Conservation (phyloP, 805 yeast species). For the Yarrowia divulgata region DNA sequence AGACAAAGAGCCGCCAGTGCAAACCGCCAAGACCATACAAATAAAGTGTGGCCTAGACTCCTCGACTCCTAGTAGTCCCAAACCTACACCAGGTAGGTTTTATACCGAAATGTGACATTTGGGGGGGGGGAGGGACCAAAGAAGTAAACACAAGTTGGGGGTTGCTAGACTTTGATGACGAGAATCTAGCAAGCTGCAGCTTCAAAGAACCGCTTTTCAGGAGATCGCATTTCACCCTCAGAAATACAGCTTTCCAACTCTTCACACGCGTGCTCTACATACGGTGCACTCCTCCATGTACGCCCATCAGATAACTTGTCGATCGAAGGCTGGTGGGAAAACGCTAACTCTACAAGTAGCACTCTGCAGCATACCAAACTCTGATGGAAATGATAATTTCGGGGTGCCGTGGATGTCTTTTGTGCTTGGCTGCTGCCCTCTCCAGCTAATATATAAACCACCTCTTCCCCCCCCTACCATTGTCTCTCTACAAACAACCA, state of each 20-base stretch:
- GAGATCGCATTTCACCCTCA: no score
- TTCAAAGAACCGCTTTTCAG: no score
- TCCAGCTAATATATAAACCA: constrained; percentile 22
- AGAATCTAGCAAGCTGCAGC: no score
- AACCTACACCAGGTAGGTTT: constrained; percentile 30
- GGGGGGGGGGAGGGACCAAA: background rate
- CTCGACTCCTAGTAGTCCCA: constrained; percentile 8
- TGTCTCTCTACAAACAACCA: background rate
- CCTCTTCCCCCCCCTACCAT: background rate
- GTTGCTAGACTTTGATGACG: no score
- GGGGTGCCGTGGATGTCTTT: background rate
- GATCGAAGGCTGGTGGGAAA: background rate
- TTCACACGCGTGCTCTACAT: no score
- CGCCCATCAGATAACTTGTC: constrained; percentile 5
- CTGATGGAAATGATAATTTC: constrained; percentile 33
- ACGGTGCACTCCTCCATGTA: background rate
- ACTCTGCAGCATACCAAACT: constrained; percentile 12
- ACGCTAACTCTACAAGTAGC: background rate
- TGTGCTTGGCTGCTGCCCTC: background rate
- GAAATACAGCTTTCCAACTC: no score
- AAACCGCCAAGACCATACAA: constrained; percentile 8
- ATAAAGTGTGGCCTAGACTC: background rate
- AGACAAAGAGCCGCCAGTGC: constrained; percentile 7
- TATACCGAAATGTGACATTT: constrained; percentile 23
- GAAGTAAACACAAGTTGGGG: no score